Base-by-base conservation (phyloP, 2,329 filamentous ascomycete genomes). In the Colletotrichum musicola region DNA sequence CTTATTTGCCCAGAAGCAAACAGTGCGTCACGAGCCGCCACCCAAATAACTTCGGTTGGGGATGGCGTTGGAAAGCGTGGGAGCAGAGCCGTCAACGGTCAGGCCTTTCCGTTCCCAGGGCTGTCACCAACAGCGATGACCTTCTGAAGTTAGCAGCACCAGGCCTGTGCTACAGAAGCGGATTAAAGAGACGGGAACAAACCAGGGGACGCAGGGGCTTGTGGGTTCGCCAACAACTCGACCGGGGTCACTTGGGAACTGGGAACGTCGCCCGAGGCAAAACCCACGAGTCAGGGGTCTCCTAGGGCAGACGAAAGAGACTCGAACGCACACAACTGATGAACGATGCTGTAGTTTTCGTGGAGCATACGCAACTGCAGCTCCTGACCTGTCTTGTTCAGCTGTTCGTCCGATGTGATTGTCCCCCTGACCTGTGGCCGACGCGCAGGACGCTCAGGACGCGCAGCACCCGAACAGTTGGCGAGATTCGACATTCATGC, bases 401-500 rank as follows among this genome's bases (percentile, higher is more conserved):
- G 51, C 20, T 38, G 62, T 65, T 68, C 62, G 42, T 68, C 62
- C 62, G 62, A 65, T 65, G 55, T 62, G 22, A 18, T 25, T 25
- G 25, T n/a, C n/a, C 44, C 38, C 50, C 55, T 53, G 55, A 25
- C 20, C 55, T 46, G 53, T 35, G 51, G 44, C 18, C 18, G 2
- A 10, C 16, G 44, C 44, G 62, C 44, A 59, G 44, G 14, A 10
- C 16, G 44, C 44, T 53, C 44, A 59, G 44, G 14, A 47, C 16
- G n/a, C 16, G 44, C 44, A 10, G 18, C 30, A 22, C 64, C 49
- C 64, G 40, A 55, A 47, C 35, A 65, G 22, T 56, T 65, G 62
- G 56, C 56, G 55, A 68, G 42, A 68, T 68, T 65, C 55, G 55
- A 56, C 12, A 54, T 60, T 56, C 27, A 68, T 68, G 62, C 54